phyloP scores from a whole-genome alignment of 768 basidiomycete species.

The Hygrocybe coccinea region DNA sequence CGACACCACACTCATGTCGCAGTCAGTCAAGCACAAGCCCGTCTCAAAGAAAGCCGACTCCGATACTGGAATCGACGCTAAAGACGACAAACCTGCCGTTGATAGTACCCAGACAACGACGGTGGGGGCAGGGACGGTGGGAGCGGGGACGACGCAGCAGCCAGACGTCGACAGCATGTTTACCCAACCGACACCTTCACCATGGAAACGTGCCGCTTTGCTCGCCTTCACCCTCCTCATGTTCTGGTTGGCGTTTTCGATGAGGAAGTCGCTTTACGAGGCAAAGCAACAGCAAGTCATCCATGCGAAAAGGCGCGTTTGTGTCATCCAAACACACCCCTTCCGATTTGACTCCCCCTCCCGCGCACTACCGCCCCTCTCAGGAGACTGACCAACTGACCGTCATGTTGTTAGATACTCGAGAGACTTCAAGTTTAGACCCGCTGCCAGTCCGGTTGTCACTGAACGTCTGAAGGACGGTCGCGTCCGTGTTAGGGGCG shows the following conservation, averaged over 20 bases:
- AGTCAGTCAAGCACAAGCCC: too few relatives aligned
- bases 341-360: too few relatives aligned
- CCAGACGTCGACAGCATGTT: slow-evolving; percentile 29
- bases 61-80: too few relatives aligned
- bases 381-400: too few relatives aligned
- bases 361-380: too few relatives aligned
- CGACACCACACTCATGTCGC: too few relatives aligned
- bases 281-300: slow-evolving; percentile 39
- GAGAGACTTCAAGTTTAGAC: slow-evolving; percentile 73
- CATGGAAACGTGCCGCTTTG: slow-evolving; percentile 45
- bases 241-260: slow-evolving; percentile 41
- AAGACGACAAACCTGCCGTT: not conserved
- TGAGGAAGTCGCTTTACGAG: slow-evolving; percentile 25
- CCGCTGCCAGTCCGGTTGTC: slow-evolving; percentile 79
- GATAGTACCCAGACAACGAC: not conserved
- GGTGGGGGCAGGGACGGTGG: too few relatives aligned
- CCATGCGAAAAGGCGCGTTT: slow-evolving; percentile 57
- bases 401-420: slow-evolving; percentile 57
- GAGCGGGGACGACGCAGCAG: too few relatives aligned
- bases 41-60: too few relatives aligned
- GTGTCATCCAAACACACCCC: too few relatives aligned
- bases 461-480: slow-evolving; percentile 75
- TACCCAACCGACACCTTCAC: slow-evolving; percentile 36
- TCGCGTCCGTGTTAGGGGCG: slow-evolving; percentile 63
- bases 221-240: slow-evolving; percentile 38